Conservation (phyloP, 2,329 filamentous ascomycete species). For the Chaetomium globosum region DNA sequence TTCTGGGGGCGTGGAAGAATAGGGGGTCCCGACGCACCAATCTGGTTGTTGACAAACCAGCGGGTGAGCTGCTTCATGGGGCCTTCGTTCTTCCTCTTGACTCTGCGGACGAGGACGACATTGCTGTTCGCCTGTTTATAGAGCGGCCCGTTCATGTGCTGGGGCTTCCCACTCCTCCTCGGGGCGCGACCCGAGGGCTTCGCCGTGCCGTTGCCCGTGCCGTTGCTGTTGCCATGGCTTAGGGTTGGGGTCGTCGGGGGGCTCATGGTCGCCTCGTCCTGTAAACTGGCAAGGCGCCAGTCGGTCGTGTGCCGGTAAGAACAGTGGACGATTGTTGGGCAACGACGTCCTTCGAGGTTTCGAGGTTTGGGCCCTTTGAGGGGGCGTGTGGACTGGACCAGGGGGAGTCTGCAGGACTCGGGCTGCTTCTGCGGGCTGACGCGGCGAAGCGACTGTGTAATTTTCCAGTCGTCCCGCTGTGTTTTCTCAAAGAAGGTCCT, state of each 20-base stretch:
- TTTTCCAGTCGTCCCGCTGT: not conserved
- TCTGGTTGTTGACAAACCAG: conserved; percentile 78
- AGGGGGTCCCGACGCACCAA: conserved; percentile 59
- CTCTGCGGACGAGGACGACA: conserved; percentile 57
- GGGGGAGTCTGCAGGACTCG: not conserved
- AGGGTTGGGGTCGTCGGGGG: conserved; percentile 22
- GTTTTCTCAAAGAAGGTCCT: not conserved
- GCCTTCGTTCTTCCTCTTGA: conserved; percentile 65
- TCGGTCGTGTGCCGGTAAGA: conserved; percentile 14
- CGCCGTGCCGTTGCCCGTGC: conserved; percentile 28
- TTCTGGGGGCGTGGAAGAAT: not conserved
- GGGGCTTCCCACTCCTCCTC: conserved; percentile 38
- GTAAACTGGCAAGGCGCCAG: conserved; percentile 27
- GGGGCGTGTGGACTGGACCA: conserved; percentile 3
- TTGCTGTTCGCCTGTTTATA: conserved; percentile 60
- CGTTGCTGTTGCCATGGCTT: conserved; percentile 9
- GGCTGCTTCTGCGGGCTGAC: too few species aligned
- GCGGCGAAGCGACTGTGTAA: conserved; percentile 2
- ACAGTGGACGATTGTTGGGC: not conserved
- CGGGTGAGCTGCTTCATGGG: conserved; percentile 62
- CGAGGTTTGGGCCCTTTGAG: not conserved
- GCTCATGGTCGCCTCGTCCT: conserved; percentile 32
- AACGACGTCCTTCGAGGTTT: not conserved
- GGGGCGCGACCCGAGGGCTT: conserved; percentile 26
- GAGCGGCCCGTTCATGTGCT: conserved; percentile 57